Evolutionary conservation across 805 yeast species (phyloP).

Genomic region (Saccharomyces cerevisiae): DNA sequence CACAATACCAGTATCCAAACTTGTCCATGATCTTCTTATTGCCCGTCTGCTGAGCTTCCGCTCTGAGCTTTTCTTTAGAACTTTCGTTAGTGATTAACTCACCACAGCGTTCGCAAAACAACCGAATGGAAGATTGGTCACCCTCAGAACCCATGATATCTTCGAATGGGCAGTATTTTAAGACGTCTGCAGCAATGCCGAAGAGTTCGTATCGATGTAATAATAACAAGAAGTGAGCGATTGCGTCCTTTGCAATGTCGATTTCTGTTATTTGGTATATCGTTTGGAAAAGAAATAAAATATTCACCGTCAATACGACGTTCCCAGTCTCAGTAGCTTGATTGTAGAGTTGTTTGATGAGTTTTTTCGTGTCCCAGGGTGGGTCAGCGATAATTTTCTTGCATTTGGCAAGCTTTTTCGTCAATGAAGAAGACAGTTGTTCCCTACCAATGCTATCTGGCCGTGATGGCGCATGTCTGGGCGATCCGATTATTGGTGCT

Average conservation of each 20-base stretch:
- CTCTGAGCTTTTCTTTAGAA: constrained; percentile 35
- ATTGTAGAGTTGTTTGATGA: constrained; percentile 24
- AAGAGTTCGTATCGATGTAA: constrained; percentile 29
- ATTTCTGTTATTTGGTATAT: constrained; percentile 20
- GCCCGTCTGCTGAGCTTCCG: constrained; percentile 17
- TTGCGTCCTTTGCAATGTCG: constrained; percentile 22
- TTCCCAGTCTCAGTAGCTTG: constrained; percentile 29
- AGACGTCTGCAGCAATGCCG: constrained; percentile 28
- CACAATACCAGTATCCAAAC: constrained; percentile 83
- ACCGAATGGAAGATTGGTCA: constrained; percentile 36
- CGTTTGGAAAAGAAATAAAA: constrained; percentile 27
- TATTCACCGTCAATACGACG: constrained; percentile 22
- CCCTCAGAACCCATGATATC: constrained; percentile 22
- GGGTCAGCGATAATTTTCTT: constrained; percentile 4
- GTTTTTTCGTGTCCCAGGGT: constrained; percentile 27
- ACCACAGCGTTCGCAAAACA: constrained; percentile 56
- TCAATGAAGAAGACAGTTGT: not conserved
- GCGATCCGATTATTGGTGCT: constrained; percentile 3
- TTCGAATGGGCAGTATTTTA: constrained; percentile 29
- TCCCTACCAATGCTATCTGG: not conserved
- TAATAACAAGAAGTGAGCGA: constrained; percentile 25
- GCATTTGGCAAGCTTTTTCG: not conserved
- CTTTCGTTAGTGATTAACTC: constrained; percentile 51
- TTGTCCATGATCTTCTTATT: constrained; percentile 29
- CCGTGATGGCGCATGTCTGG: not conserved